Percentiles rank a stretch among this genome's conserved stretches.
Evolutionary conservation across 2,329 filamentous ascomycete species (phyloP).

Genomic region (Pyrenochaeta sp.): DNA sequence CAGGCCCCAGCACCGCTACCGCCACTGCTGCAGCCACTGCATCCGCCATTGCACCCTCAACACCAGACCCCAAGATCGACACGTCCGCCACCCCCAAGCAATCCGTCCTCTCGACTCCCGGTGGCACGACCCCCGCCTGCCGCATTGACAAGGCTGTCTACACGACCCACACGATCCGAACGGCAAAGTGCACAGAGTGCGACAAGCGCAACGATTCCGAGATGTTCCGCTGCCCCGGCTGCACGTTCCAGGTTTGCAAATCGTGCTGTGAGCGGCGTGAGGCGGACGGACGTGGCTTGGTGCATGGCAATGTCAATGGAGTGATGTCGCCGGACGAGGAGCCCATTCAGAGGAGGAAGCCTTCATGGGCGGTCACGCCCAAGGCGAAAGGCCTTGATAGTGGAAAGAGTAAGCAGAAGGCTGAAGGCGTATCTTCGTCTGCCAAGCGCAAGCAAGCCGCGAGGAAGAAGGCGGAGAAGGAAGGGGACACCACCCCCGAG

Average conservation of each 20-base stretch:
- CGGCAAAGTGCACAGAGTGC: constrained; percentile 48
- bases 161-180: constrained; percentile 35
- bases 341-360: too few species aligned
- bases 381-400: too few species aligned
- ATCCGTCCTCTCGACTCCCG: constrained; percentile 14
- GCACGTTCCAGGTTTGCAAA: constrained; percentile 44
- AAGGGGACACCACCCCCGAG: constrained; percentile 8
- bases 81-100: constrained; percentile 1
- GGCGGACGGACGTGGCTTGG: constrained; percentile 16
- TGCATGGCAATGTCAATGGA: constrained; percentile 34
- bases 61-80: neutral
- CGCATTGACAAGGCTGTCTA: constrained; percentile 29
- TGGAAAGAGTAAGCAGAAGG: neutral
- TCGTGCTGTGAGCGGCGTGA: constrained; percentile 30
- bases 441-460: constrained; percentile 12
- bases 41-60: constrained; percentile 3
- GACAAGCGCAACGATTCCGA: constrained; percentile 40
- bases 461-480: constrained; percentile 4
- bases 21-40: neutral
- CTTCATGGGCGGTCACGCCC: neutral
- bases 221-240: constrained; percentile 44
- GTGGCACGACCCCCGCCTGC: constrained; percentile 15
- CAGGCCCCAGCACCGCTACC: too few species aligned
- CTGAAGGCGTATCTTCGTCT: neutral
- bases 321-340: constrained; percentile 1